phyloP scores from a whole-genome alignment of 1,139 yeast species.

The Lodderomyces beijingensis region DNA sequence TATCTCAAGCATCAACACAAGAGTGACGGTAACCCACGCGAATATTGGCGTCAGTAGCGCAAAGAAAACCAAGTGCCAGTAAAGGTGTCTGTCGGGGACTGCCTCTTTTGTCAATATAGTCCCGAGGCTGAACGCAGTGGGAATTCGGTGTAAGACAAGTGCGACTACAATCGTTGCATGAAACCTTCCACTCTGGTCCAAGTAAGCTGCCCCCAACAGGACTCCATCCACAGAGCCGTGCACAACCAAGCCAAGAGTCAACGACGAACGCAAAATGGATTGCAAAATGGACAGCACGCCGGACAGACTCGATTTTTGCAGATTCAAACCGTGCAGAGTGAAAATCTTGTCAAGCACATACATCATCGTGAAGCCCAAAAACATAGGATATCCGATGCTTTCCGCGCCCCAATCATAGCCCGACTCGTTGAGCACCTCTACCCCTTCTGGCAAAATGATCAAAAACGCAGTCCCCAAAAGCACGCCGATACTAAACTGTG shows the following conservation, averaged over 20 bases:
- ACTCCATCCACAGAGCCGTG: constrained; percentile 74
- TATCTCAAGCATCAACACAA: constrained; percentile 25
- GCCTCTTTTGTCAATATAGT: constrained; percentile 48
- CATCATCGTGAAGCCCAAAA: constrained; percentile 52
- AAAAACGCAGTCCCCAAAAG: constrained; percentile 60
- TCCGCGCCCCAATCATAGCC: constrained; percentile 9
- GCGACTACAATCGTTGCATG: constrained; percentile 53
- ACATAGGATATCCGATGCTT: constrained; percentile 27
- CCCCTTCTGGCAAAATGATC: constrained; percentile 71
- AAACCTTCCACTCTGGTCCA: constrained; percentile 41
- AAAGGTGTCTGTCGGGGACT: constrained; percentile 25
- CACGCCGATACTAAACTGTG: constrained; percentile 59
- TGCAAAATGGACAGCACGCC: constrained; percentile 13
- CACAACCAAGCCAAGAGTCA: constrained; percentile 58
- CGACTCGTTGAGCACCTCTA: constrained; percentile 37
- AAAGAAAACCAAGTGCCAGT: constrained; percentile 41
- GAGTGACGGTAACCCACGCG: constrained; percentile 42
- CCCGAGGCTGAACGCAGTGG: constrained; percentile 68
- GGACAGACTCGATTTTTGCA: no score
- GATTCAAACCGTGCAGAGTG: no score
- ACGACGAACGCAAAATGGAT: constrained; percentile 29
- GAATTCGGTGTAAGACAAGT: constrained; percentile 67
- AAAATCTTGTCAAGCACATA: constrained; percentile 41
- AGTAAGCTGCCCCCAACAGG: constrained; percentile 63
- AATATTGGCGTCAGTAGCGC: constrained; percentile 51